Evolutionary conservation across 169 alveolate species (phyloP).

Genomic region (Eimeria falciformis): DNA sequence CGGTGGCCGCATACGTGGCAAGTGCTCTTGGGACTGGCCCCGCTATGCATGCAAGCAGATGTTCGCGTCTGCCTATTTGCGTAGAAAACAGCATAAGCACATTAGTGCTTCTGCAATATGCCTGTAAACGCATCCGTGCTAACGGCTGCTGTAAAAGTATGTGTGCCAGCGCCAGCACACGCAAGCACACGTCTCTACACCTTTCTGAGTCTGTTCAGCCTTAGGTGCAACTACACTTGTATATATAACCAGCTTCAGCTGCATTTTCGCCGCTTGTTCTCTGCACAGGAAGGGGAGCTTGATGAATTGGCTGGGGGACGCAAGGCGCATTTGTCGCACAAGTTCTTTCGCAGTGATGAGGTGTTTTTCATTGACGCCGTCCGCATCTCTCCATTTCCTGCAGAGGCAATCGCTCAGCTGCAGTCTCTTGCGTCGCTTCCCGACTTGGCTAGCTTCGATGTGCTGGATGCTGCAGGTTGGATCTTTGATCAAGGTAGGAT

Average conservation of each 20-base stretch:
- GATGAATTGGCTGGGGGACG: background rate
- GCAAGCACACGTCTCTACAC: background rate
- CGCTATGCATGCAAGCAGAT: too few species aligned
- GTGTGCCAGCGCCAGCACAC: background rate
- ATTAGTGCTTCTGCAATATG: too few species aligned
- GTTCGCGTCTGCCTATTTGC: too few species aligned
- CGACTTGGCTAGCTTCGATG: background rate
- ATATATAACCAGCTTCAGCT: background rate
- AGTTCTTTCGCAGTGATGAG: background rate
- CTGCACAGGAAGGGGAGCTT: background rate
- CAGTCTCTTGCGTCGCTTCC: background rate
- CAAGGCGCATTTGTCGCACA: background rate
- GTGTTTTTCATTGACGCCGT: constrained; percentile 34
- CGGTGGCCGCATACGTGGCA: too few species aligned
- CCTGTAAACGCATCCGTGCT: too few species aligned
- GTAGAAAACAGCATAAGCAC: too few species aligned
- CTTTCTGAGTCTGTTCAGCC: background rate
- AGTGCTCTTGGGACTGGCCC: too few species aligned
- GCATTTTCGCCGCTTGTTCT: background rate
- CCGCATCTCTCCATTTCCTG: constrained; percentile 45
- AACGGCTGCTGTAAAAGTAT: too few species aligned
- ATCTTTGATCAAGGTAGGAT: constrained; percentile 21
- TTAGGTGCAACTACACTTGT: background rate
- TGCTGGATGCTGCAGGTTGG: constrained; percentile 29
- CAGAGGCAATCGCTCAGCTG: constrained; percentile 45